Conservation (phyloP, 1,284 basidiomycete species). For the Ustilago bromivora region DNA sequence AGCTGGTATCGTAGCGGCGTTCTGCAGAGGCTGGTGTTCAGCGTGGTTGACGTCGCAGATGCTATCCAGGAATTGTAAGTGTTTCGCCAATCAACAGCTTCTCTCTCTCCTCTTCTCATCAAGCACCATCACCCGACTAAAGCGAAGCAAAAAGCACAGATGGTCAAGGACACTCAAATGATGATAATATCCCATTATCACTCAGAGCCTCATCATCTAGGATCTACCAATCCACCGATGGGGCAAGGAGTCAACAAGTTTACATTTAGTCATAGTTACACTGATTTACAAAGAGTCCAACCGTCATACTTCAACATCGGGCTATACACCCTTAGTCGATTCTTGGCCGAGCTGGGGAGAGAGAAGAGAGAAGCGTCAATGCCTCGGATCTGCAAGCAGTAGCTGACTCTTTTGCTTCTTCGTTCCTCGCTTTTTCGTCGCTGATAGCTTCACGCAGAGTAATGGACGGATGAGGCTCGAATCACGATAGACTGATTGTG, state of each 20-base stretch:
- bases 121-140: too few species aligned
- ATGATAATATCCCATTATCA: constrained; percentile 42
- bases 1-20: too few species aligned
- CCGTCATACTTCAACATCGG: not conserved
- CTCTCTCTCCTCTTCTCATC: not conserved
- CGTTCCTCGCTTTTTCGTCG: not conserved
- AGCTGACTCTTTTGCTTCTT: not conserved
- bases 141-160: too few species aligned
- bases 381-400: not conserved
- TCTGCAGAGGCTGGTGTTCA: too few species aligned
- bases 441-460: not conserved
- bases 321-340: too few species aligned
- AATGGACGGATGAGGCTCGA: too few species aligned
- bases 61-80: too few species aligned
- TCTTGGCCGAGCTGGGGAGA: too few species aligned
- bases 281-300: constrained; percentile 21
- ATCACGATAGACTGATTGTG: too few species aligned
- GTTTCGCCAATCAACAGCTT: not conserved
- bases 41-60: too few species aligned
- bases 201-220: constrained; percentile 36
- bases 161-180: constrained; percentile 16
- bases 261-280: constrained; percentile 52
- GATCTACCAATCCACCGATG: constrained; percentile 31
- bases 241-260: constrained; percentile 33
- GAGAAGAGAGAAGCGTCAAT: not conserved